Percentiles rank a stretch among this genome's conserved stretches.
Evolutionary conservation across 108 stramenopile species (phyloP).

Genomic region (Poteriospumella lacustris): DNA sequence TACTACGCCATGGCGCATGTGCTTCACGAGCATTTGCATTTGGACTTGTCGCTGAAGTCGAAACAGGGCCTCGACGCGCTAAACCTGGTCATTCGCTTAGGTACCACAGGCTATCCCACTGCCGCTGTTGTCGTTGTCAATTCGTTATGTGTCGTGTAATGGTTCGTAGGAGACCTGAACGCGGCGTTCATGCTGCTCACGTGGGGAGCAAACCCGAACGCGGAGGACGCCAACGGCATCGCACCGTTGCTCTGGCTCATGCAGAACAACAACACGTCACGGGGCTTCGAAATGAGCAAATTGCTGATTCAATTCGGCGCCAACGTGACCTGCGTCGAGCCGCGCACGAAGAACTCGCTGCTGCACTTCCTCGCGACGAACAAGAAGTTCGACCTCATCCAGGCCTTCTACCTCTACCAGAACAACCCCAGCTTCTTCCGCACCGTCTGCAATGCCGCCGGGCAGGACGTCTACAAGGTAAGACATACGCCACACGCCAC

Average conservation of each 20-base stretch:
- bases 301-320: not conserved
- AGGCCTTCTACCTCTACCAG: not conserved
- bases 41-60: not conserved
- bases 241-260: not conserved
- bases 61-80: not conserved
- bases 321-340: not conserved
- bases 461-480: not conserved
- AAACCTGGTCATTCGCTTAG: not conserved
- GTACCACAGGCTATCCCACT: too few relatives aligned
- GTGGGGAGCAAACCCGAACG: slow-evolving; percentile 15
- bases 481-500: too few relatives aligned
- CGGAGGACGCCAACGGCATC: not conserved
- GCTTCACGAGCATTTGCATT: not conserved
- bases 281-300: not conserved
- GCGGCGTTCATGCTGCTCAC: not conserved
- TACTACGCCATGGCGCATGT: not conserved
- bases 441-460: not conserved
- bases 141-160: too few relatives aligned
- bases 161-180: slow-evolving; percentile 10
- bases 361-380: not conserved
- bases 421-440: not conserved
- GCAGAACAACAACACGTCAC: not conserved
- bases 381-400: not conserved
- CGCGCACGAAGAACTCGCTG: not conserved
- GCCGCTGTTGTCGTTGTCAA: too few relatives aligned